Conservation (phyloP, 805 yeast genomes). For the Ogataea populi-albae region DNA sequence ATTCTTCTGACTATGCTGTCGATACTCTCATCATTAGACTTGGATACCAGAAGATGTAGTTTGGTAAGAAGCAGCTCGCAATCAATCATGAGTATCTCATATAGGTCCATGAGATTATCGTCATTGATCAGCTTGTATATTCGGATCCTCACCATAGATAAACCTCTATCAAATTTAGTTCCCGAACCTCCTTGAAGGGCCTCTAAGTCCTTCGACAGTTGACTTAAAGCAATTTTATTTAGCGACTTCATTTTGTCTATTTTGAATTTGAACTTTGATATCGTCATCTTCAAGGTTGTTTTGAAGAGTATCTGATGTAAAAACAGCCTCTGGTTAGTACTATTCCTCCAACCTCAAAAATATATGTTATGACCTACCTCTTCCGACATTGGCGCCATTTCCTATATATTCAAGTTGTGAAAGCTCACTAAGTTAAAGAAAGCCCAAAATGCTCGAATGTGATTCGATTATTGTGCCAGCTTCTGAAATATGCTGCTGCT, state of each 20-base stretch:
- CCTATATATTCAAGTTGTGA: no score
- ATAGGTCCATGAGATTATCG: slow-evolving; percentile 24
- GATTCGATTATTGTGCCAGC: no score
- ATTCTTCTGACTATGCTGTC: slow-evolving; percentile 16
- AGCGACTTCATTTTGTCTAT: slow-evolving; percentile 25
- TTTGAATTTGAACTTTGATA: slow-evolving; percentile 26
- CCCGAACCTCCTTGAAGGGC: slow-evolving; percentile 10
- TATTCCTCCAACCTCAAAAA: no score
- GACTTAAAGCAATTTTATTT: slow-evolving; percentile 21
- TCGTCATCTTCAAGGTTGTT: slow-evolving; percentile 26
- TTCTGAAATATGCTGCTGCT: no score
- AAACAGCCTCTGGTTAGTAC: no score
- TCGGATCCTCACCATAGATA: slow-evolving; percentile 18
- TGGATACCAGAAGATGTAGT: slow-evolving; percentile 13
- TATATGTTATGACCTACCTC: no score
- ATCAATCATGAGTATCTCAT: slow-evolving; percentile 22
- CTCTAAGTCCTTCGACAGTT: slow-evolving; percentile 22
- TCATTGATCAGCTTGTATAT: slow-evolving; percentile 24
- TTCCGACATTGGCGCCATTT: slow-evolving; percentile 15
- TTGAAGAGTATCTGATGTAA: slow-evolving; percentile 21
- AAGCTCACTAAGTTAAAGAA: no score
- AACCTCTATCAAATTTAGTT: slow-evolving; percentile 22
- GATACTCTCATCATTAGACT: slow-evolving; percentile 18
- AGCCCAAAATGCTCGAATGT: no score
- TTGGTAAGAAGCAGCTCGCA: slow-evolving; percentile 24